phyloP scores from a whole-genome alignment of 805 yeast genomes.

The Kazachstania kunashirensis region DNA sequence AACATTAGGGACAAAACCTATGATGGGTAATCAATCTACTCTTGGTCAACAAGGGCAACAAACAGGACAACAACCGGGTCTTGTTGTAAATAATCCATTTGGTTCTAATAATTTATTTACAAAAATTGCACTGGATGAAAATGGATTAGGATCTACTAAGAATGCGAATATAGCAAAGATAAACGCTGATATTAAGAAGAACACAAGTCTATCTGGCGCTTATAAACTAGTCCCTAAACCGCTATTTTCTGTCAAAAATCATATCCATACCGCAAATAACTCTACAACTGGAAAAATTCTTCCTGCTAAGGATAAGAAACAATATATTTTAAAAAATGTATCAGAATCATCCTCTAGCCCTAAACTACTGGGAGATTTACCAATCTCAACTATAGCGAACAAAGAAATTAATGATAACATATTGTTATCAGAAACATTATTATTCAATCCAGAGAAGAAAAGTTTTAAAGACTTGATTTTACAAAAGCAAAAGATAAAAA shows the following conservation, averaged over 20 bases:
- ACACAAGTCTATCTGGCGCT: constrained; percentile 45
- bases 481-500: constrained; percentile 15
- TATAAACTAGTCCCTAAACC: constrained; percentile 59
- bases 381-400: not conserved
- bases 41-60: not conserved
- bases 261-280: not conserved
- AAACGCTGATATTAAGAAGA: constrained; percentile 41
- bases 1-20: not conserved
- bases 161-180: constrained; percentile 42
- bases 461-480: constrained; percentile 24
- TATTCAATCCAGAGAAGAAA: constrained; percentile 24
- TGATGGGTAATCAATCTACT: not conserved
- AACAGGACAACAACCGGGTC: not conserved
- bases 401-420: not conserved
- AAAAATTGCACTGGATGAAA: not conserved
- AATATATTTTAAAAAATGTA: not conserved
- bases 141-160: constrained; percentile 18
- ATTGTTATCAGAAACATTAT: constrained; percentile 9
- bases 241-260: constrained; percentile 30
- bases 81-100: not conserved
- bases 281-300: not conserved
- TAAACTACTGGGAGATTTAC: not conserved
- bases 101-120: constrained; percentile 2
- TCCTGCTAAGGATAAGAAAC: not conserved
- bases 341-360: not conserved